Percentiles rank a stretch among this genome's conserved stretches.
phyloP scores from a whole-genome alignment of 2,329 filamentous ascomycete species.

The Periconia sp. region DNA sequence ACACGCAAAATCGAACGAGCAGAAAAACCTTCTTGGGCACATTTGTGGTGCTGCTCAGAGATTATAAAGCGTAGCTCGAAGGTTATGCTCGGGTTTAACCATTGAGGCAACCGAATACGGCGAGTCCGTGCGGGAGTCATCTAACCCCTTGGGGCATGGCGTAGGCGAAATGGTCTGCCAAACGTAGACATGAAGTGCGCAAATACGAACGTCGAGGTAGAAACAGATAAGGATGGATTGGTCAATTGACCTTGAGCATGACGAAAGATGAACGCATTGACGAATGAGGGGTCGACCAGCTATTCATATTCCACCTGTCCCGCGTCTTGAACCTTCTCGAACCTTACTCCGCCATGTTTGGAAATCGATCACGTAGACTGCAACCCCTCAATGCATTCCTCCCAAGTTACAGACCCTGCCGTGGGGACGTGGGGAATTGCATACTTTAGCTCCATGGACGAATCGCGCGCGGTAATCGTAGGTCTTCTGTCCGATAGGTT shows the following conservation, averaged over 20 bases:
- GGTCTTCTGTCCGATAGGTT: background rate
- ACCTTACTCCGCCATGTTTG: background rate
- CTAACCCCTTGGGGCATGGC: background rate
- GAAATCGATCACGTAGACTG: background rate
- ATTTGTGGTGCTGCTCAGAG: background rate
- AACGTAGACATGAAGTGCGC: background rate
- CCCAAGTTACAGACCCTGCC: background rate
- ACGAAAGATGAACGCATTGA: background rate
- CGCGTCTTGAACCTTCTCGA: background rate
- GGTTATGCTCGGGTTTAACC: background rate
- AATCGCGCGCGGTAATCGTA: background rate
- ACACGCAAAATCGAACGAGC: background rate
- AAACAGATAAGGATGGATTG: background rate
- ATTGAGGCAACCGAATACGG: background rate
- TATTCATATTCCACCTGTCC: background rate
- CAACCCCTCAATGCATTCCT: background rate
- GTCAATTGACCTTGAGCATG: background rate
- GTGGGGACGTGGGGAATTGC: background rate
- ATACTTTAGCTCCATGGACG: background rate
- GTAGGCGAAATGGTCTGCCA: background rate
- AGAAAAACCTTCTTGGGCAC: background rate
- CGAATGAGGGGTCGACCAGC: background rate
- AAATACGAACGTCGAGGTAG: background rate
- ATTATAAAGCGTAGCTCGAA: background rate
- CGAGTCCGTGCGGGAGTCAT: background rate